phyloP scores from a whole-genome alignment of 441 rosid genomes.

The Metrosideros polymorpha region DNA sequence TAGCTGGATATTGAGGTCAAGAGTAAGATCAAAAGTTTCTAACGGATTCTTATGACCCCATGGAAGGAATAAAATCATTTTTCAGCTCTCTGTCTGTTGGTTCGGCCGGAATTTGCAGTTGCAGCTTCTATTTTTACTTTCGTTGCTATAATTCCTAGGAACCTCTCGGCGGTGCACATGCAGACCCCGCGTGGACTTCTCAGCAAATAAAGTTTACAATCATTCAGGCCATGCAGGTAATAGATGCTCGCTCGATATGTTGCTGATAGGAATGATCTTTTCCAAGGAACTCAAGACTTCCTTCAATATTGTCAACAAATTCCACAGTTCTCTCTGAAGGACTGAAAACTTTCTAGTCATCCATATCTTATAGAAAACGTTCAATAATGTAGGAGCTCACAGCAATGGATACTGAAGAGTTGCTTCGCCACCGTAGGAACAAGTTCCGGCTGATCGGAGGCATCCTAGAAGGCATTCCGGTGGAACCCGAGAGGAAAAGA shows the following conservation, averaged over 20 bases:
- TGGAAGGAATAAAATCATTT: neutral
- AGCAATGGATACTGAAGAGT: conserved; percentile 44
- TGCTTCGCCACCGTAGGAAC: conserved; percentile 52
- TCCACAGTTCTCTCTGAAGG: neutral
- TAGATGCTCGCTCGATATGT: neutral
- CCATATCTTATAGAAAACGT: neutral
- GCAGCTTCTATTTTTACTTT: neutral
- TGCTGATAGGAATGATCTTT: neutral
- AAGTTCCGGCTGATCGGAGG: conserved; percentile 74
- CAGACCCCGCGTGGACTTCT: conserved; percentile 75
- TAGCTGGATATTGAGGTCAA: neutral
- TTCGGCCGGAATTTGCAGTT: neutral
- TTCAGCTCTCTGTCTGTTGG: neutral
- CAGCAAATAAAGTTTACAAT: conserved; percentile 67
- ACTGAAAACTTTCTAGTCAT: neutral
- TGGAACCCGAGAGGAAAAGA: conserved; percentile 44
- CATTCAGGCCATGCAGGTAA: conserved; percentile 58
- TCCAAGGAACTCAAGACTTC: neutral
- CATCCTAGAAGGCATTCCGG: conserved; percentile 41
- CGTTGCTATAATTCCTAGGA: conserved; percentile 31
- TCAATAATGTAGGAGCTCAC: conserved; percentile 42
- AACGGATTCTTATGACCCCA: too few relatives aligned
- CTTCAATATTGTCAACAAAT: neutral
- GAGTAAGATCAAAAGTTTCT: neutral
- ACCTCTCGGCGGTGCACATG: conserved; percentile 94